Base-by-base conservation (phyloP, 306 rosid species). In the Hippophae rhamnoides region DNA sequence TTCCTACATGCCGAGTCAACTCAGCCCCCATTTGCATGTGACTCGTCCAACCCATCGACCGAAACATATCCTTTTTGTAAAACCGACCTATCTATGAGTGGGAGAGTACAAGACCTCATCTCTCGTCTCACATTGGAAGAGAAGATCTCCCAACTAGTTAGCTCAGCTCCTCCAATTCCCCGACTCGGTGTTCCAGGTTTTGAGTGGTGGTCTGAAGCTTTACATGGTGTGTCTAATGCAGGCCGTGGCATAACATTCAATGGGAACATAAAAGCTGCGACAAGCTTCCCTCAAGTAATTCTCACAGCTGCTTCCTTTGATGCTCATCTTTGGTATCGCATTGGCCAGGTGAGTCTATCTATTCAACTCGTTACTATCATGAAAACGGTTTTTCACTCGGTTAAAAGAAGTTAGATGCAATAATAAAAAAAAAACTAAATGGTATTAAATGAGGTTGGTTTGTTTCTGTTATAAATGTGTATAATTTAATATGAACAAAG, bases 251-350 rank as follows among this genome's bases (percentile, higher is more conserved):
- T 85, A 41, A 38, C 7, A 27, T 77, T 92, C 67, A 52, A 78
- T 43, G 86, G 76, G 5, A 10, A 79, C 56, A 68, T 92, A 51
- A 0, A 64, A 0, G 52, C 81, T 0, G 95, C 90, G 3, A 88
- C 99, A 5, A 83, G 93, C 82, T 92, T 85, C 85, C 99, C 99
- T 68, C 99, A 87, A 71, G 99, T 92, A 56, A 92, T 92, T 43
- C 89, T 87, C 73, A 72, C 93, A 5, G 96, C 95, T 0, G 93
- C 99, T 6, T 52, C 93, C 41, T 92, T 92, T 65, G 90, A 92
- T 53, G 54, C 79, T 9, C 61, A 11, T 26, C 93, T 92, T 61
- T 92, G 99, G 99, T 85, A 87, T 64, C 75, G 69, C 26, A 88
- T 88, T 62, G 96, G 76, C 3, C 79, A 78, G 81, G 98, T 79